Base-by-base conservation (phyloP, 2,329 filamentous ascomycete genomes). In the Penicillium sp. region DNA sequence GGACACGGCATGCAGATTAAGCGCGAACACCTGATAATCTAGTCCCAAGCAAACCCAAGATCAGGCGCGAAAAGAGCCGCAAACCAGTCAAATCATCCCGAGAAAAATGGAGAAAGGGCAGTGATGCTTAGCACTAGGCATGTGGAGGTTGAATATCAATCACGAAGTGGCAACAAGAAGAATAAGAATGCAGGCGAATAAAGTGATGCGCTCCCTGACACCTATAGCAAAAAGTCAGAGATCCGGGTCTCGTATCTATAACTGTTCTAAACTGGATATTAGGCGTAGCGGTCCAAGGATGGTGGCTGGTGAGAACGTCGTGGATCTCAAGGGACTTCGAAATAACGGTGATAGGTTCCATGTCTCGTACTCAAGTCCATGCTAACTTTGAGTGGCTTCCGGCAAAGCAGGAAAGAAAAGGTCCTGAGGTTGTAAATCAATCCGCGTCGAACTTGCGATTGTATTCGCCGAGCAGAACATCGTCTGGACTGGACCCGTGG, bases 391-490 rank as follows among this genome's bases (percentile, higher is more conserved):
- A 7, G 21, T 23, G 21, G 21, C 21, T 23, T 13, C 25, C n/a
- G n/a, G n/a, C n/a, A n/a, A 27, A 27, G 14, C 5, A n/a, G 5
- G 6, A n/a, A 27, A n/a, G 25, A 9, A 4, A 27, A 23, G 21
- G 25, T n/a, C 11, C n/a, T n/a, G n/a, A n/a, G n/a, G n/a, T n/a
- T n/a, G n/a, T n/a, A 6, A 13, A 27, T 64, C 54, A 72, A 54
- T 84, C 81, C 36, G 80, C 76, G 52, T 83, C 80, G 54, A 77
- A 78, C 58, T 84, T 85, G 45, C 77, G 78, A 49, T 75, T 76
- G 59, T 83, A 85, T 56, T 91, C 83, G 9, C 83, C 83, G 21
- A 94, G 73, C 35, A 91, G 69, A 38, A 94, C 81, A 60, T 90
- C 86, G 53, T 87, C 83, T 4, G 62, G 78, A 55, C 58, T 75